Base-by-base conservation (phyloP, 805 yeast species). In the Lachancea fermentati region DNA sequence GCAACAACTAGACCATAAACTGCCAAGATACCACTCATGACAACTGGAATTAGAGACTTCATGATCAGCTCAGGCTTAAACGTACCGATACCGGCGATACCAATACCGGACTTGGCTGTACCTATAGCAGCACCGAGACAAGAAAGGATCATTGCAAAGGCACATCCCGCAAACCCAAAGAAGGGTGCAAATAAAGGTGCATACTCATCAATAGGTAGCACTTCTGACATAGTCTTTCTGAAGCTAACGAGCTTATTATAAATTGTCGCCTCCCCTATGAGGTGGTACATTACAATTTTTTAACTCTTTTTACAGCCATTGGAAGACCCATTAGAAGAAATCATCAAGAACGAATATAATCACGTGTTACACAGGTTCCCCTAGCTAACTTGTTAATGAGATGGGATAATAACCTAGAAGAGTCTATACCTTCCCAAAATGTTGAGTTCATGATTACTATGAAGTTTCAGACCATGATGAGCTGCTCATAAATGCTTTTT, bases 41-140 rank as follows among this genome's bases (percentile, higher is more conserved):
- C 96, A 35, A 93, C 99, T 13, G 99, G 99, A 52, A 93, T 89
- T 37, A 93, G 72, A 5, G 93, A 83, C 65, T 83, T 85, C 97
- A 93, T 93, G 57, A 93, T 88, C 57, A 93, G 72, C 58, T 93
- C 98, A 9, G 99, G 99, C 62, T 85, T 85, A 69, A 91, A 93
- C 34, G 96, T 84, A 72, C 97, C 97, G 50, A 93, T 88, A 73
- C 97, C 99, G 24, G 97, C 71, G 55, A 93, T 93, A 74, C 99
- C 99, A 48, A 93, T 81, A 44, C 99, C 99, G 33, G 96, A 85
- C 66, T 93, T 93, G 47, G 97, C 97, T 3, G 97, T 91, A 43
- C 98, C 99, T 51, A 88, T 81, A 46, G 97, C 97, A 4, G 99
- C 97, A 47, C 99, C 99, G n/a, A 91, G 81, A 58, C 96, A 86